Conservation (phyloP, 202 grass and related monocot genomes). For the Musa balbisiana region DNA sequence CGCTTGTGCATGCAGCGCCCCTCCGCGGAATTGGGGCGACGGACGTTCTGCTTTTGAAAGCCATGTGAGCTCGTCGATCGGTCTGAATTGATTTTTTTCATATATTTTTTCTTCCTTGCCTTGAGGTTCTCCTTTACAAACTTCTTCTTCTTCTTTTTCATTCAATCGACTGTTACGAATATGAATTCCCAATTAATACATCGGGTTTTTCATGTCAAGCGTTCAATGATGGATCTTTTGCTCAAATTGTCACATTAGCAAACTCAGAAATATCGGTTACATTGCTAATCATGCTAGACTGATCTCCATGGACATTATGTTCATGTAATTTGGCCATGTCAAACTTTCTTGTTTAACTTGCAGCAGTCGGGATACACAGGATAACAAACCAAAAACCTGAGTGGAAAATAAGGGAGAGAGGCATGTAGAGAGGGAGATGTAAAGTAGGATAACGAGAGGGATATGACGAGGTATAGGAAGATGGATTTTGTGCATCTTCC, state of each 20-base stretch:
- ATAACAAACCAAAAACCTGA: too few species aligned
- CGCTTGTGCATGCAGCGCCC: background rate
- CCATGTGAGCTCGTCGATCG: background rate
- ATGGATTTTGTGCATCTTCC: background rate
- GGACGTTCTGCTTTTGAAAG: background rate
- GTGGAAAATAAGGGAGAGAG: background rate
- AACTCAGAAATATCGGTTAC: background rate
- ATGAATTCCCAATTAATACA: background rate
- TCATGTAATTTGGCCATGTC: too few species aligned
- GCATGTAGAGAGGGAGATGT: background rate
- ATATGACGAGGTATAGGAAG: background rate
- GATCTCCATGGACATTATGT: too few species aligned
- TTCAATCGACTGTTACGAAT: background rate
- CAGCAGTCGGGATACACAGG: background rate
- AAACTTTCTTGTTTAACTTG: background rate
- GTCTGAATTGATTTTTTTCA: background rate
- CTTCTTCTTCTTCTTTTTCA: too few species aligned
- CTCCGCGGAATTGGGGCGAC: background rate
- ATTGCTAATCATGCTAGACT: background rate
- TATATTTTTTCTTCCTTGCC: background rate
- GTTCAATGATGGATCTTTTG: background rate
- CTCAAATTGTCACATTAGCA: background rate
- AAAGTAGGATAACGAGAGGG: background rate
- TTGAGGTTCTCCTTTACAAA: too few species aligned
- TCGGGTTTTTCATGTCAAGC: background rate